Evolutionary conservation across 2,329 filamentous ascomycete species (phyloP).

Genomic region (Colletotrichum shisoi): DNA sequence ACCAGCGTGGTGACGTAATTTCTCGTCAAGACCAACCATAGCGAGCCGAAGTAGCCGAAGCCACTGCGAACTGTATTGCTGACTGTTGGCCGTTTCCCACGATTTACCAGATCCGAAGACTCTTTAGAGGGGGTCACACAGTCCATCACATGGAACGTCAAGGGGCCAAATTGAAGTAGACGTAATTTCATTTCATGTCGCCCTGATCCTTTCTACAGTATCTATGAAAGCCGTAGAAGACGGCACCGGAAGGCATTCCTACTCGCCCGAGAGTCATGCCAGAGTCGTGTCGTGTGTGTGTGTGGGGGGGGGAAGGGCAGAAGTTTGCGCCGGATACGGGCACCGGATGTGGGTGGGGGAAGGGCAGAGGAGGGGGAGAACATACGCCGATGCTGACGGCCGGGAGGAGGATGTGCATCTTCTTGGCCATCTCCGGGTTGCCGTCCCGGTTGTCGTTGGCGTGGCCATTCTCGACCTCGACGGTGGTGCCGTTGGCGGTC

Average conservation of each 20-base stretch:
- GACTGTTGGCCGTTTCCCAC: too few relatives aligned
- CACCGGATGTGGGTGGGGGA: too few relatives aligned
- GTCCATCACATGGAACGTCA: too few relatives aligned
- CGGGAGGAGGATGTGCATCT: slow-evolving; percentile 51
- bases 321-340: background rate
- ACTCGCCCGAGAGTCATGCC: slow-evolving; percentile 37
- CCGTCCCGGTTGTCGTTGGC: slow-evolving; percentile 38
- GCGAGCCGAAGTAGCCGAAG: too few relatives aligned
- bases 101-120: too few relatives aligned
- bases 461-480: slow-evolving; percentile 2
- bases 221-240: slow-evolving; percentile 41
- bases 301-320: background rate
- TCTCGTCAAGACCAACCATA: too few relatives aligned
- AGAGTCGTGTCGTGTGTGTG: slow-evolving; percentile 36
- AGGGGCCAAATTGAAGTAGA: slow-evolving; percentile 29
- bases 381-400: slow-evolving; percentile 52
- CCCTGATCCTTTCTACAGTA: slow-evolving; percentile 41
- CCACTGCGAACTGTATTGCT: too few relatives aligned
- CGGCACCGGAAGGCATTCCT: slow-evolving; percentile 36
- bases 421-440: slow-evolving; percentile 46
- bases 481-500: slow-evolving; percentile 23
- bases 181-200: slow-evolving; percentile 42
- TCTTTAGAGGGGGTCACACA: too few relatives aligned
- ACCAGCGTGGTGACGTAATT: too few relatives aligned
- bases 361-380: background rate